Base-by-base conservation (phyloP, 2,329 filamentous ascomycete species). In the Penicillium olsonii region DNA sequence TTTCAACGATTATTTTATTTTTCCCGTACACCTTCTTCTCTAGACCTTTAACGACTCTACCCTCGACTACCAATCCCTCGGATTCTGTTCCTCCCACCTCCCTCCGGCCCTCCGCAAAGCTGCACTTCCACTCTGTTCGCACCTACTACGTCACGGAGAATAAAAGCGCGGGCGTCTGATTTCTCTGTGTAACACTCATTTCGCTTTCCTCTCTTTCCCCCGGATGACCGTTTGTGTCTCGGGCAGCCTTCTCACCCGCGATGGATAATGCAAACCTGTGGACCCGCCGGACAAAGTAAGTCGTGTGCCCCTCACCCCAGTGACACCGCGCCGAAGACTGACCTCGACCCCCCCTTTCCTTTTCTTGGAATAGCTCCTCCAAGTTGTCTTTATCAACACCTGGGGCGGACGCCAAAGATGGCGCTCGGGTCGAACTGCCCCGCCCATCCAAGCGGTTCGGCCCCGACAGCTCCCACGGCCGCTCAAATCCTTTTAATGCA, bases 361-460 rank as follows among this genome's bases (percentile, higher is more conserved):
- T 29, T 47, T 47, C 10, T n/a, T n/a, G n/a, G 7, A 24, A 42
- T 68, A 94, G 87, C 79, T 83, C 84, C 74, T 89, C 84, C 81
- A 97, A 95, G 79, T 87, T 96, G 74, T 95, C 91, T 62, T 82
- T 97, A 57, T 87, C 90, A 63, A 95, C 88, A 69, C 78, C 84
- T 68, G 82, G 83, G 67, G 63, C 75, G 56, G 76, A 79, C 62
- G 71, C 69, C 62, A 79, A 80, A 71, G 78, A 80, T 56, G 56
- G 61, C 59, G 76, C 68, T 71, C 78, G 77, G 76, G 75, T 77
- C 70, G 77, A 79, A 67, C 75, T 79, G 71, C 73, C 79, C 70
- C 85, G 88, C 75, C 80, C 85, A 61, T 80, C 85, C 50, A 89
- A 90, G 78, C 85, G 90, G 72, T 87, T 89, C 68, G 86, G 86